Conservation (phyloP, 371 early-diverging fungal genomes). For the Mucor sp. region DNA sequence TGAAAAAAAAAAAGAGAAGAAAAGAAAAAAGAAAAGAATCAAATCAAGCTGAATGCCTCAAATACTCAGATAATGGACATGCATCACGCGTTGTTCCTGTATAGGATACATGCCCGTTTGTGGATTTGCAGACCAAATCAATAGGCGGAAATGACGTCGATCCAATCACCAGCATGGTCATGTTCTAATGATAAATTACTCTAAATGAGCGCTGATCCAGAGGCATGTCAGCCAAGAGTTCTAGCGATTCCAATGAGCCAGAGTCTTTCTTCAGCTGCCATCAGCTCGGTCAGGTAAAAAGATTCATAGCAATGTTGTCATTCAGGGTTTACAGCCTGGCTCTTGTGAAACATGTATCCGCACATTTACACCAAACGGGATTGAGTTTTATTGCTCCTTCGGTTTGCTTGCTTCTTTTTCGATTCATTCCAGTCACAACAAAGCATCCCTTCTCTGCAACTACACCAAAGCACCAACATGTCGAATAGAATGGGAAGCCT, state of each 20-base stretch:
- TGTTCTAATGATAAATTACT: too few species aligned
- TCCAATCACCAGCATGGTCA: too few species aligned
- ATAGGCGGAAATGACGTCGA: background rate
- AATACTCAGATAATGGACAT: background rate
- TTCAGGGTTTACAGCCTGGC: too few species aligned
- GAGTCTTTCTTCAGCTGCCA: background rate
- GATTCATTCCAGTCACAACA: background rate
- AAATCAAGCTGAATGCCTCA: background rate
- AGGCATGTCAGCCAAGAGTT: background rate
- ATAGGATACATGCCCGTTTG: background rate
- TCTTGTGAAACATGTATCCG: background rate
- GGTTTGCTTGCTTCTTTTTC: background rate
- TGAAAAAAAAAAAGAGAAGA: background rate
- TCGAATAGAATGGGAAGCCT: slow-evolving; percentile 12
- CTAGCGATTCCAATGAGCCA: background rate
- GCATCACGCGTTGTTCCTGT: slow-evolving; percentile 6
- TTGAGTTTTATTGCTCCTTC: background rate
- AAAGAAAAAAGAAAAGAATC: slow-evolving; percentile 2
- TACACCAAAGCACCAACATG: background rate
- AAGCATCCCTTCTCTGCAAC: background rate
- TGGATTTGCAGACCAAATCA: background rate
- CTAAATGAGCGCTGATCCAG: background rate
- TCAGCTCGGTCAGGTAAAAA: too few species aligned
- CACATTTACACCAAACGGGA: background rate
- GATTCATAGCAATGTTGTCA: too few species aligned